These are phyloP conservation scores for Eragrostis tef DNA, from an alignment of 202 grass and related monocot genomes.

Conservation along the genomic window DNA sequence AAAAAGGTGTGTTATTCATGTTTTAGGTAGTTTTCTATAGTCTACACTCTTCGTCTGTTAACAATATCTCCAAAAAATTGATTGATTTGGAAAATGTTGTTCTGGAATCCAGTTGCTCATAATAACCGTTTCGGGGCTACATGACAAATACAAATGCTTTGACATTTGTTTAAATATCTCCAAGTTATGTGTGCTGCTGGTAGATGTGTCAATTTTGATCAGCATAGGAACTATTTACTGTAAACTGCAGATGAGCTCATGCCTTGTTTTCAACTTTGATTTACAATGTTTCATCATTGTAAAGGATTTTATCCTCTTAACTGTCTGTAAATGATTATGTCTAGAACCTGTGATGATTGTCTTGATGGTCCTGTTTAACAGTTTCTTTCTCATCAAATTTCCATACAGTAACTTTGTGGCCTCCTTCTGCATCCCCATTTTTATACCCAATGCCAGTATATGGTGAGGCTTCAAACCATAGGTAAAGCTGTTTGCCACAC, in stretches of 20 bases:
- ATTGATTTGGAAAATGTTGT: constrained; percentile 3
- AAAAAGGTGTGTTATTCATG: constrained; percentile 59
- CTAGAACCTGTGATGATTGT: constrained; percentile 15
- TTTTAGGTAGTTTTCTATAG: not conserved
- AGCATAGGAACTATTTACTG: constrained; percentile 18
- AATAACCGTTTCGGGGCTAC: not conserved
- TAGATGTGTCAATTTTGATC: not conserved
- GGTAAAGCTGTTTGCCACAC: constrained; percentile 56
- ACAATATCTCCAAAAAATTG: not conserved
- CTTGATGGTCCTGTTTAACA: constrained; percentile 1
- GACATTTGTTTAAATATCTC: not conserved
- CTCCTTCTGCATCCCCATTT: constrained; percentile 73
- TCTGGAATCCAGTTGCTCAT: not conserved
- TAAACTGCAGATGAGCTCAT: constrained; percentile 1
- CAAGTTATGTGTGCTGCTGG: not conserved
- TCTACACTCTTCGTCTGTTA: constrained; percentile 35
- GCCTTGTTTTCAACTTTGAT: constrained; percentile 23
- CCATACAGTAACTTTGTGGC: constrained; percentile 76
- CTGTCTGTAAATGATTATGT: constrained; percentile 7
- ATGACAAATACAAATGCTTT: not conserved
- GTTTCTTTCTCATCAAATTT: constrained; percentile 31
- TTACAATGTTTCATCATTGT: not conserved
- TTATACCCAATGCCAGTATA: constrained; percentile 95
- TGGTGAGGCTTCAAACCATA: constrained; percentile 97
- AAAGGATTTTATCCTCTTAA: constrained; percentile 37